These are phyloP conservation scores for Fusarium ramigenum DNA, from an alignment of 2,329 filamentous ascomycete species.

Conservation along the genomic window DNA sequence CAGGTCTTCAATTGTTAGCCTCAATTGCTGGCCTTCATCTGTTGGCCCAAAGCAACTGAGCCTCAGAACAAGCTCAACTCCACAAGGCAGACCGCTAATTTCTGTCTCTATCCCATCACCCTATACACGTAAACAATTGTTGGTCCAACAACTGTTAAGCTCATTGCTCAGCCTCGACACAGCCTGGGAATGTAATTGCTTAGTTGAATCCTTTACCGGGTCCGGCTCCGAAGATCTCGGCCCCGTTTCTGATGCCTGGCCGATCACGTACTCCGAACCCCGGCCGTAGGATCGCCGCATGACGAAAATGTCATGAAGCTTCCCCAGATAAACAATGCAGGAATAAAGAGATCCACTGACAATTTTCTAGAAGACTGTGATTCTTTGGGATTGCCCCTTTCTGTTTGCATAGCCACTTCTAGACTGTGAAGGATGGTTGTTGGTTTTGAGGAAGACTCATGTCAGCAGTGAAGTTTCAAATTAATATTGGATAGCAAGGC, in stretches of 20 bases:
- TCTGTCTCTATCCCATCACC: background rate
- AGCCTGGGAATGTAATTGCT: constrained; percentile 6
- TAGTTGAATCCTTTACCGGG: background rate
- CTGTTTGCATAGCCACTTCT: constrained; percentile 5
- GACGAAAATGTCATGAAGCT: constrained; percentile 1
- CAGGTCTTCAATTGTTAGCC: background rate
- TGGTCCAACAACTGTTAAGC: background rate
- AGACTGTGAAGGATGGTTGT: background rate
- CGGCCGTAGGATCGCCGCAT: constrained; percentile 7
- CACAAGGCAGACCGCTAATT: constrained; percentile 23
- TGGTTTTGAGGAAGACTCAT: background rate
- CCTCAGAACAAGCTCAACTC: constrained; percentile 7
- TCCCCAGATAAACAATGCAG: background rate
- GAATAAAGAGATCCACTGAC: background rate
- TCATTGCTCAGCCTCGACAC: constrained; percentile 17
- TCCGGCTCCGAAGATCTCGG: constrained; percentile 19
- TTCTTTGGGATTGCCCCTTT: background rate
- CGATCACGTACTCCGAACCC: background rate
- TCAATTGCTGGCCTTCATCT: background rate
- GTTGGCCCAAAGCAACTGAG: background rate
- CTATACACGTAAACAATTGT: background rate
- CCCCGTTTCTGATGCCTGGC: constrained; percentile 1
- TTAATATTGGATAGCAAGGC: background rate
- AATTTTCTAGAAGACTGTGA: constrained; percentile 5
- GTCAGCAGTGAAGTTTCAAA: background rate